Conservation (phyloP, 2,329 filamentous ascomycete genomes). For the Hysterium pulicare region DNA sequence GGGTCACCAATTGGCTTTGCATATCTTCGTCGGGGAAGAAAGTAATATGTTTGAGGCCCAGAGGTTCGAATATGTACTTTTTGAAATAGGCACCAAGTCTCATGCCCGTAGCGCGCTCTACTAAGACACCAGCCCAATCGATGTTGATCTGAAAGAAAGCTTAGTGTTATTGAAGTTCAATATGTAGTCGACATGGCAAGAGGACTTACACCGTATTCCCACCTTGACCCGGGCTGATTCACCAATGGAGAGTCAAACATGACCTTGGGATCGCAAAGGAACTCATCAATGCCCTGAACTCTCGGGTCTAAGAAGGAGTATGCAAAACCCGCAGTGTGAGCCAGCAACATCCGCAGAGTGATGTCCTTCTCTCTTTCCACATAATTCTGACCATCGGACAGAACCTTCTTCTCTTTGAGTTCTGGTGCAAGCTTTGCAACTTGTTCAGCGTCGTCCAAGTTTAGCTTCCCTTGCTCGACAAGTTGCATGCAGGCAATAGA, state of each 20-base stretch:
- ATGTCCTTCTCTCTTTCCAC: slow-evolving; percentile 42
- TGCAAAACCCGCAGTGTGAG: slow-evolving; percentile 50
- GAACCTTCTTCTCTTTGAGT: slow-evolving; percentile 41
- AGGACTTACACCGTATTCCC: slow-evolving; percentile 51
- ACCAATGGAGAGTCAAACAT: slow-evolving; percentile 53
- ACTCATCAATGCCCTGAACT: slow-evolving; percentile 51
- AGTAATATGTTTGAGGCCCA: slow-evolving; percentile 48
- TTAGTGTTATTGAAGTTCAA: neutral
- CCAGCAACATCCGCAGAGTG: slow-evolving; percentile 50
- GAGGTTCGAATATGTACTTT: slow-evolving; percentile 45
- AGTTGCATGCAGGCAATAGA: slow-evolving; percentile 34
- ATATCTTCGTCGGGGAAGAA: slow-evolving; percentile 57
- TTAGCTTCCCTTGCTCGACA: slow-evolving; percentile 36
- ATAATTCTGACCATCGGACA: slow-evolving; percentile 30
- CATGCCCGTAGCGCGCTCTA: slow-evolving; percentile 44
- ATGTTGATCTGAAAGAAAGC: slow-evolving; percentile 43
- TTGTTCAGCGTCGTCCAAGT: slow-evolving; percentile 31
- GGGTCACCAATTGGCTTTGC: slow-evolving; percentile 53
- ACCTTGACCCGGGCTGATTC: slow-evolving; percentile 61
- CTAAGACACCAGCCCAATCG: slow-evolving; percentile 49
- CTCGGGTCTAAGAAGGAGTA: slow-evolving; percentile 49
- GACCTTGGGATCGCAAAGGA: slow-evolving; percentile 53
- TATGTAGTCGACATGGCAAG: neutral
- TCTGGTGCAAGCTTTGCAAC: slow-evolving; percentile 32
- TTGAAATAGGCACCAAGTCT: slow-evolving; percentile 46